Conservation (phyloP, 2,329 filamentous ascomycete genomes). For the Xylariomycetidae sp. region DNA sequence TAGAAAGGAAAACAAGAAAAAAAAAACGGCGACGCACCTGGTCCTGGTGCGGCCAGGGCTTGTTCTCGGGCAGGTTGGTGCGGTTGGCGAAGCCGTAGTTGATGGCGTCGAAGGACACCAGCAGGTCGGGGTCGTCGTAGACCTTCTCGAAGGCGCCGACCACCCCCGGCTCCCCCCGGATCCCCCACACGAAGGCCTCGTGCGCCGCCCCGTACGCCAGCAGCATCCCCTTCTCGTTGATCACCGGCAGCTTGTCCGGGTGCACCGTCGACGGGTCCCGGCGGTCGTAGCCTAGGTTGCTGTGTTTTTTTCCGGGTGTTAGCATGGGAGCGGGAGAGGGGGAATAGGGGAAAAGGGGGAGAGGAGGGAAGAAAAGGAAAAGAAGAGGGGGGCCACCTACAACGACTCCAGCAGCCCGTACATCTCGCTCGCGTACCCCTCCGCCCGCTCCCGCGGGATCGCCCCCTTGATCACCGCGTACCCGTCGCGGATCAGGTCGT, state of each 20-base stretch:
- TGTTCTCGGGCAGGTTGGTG: constrained; percentile 12
- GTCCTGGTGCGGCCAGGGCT: constrained; percentile 32
- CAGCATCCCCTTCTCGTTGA: constrained; percentile 26
- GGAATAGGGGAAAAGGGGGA: no score
- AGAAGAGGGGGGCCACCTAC: constrained; percentile 10
- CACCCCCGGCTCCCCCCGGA: constrained; percentile 29
- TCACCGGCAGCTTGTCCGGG: constrained; percentile 29
- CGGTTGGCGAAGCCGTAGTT: constrained; percentile 1
- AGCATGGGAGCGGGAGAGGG: no score
- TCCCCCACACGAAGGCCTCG: constrained; percentile 33
- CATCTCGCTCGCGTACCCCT: constrained; percentile 26
- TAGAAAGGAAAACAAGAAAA: neutral
- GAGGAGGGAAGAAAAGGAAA: no score
- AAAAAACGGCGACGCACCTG: neutral
- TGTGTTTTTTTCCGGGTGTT: no score
- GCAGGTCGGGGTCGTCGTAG: constrained; percentile 33
- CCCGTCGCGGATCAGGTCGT: constrained; percentile 1
- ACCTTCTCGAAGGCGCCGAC: constrained; percentile 31
- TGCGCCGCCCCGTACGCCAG: constrained; percentile 28
- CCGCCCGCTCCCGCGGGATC: constrained; percentile 34
- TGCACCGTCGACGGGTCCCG: constrained; percentile 26
- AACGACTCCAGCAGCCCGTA: constrained; percentile 17
- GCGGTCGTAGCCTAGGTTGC: constrained; percentile 8
- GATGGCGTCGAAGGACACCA: constrained; percentile 34
- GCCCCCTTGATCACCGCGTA: constrained; percentile 33